These are phyloP conservation scores for Nemophila menziesii DNA, from an alignment of 257 asterid species.

Conservation along the genomic window DNA sequence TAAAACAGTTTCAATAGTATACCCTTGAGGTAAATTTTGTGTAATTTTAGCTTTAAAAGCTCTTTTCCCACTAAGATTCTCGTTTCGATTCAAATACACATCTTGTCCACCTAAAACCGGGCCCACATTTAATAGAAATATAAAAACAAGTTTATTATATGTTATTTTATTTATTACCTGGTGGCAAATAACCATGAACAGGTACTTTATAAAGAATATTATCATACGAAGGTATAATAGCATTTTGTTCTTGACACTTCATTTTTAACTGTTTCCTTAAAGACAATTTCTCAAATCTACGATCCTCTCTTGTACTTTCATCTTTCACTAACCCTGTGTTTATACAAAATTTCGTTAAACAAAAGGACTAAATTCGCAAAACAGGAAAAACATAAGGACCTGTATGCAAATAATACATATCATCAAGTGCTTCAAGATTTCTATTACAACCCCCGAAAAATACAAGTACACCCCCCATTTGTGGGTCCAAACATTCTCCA, in stretches of 20 bases:
- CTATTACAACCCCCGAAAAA: conserved; percentile 95
- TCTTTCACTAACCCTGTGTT: conserved; percentile 68
- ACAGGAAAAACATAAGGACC: conserved; percentile 30
- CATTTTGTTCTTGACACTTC: conserved; percentile 62
- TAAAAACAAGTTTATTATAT: too few relatives aligned
- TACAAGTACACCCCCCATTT: conserved; percentile 68
- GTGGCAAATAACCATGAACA: conserved; percentile 49
- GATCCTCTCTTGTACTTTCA: conserved; percentile 53
- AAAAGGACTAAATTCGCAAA: neutral
- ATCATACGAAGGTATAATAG: conserved; percentile 25
- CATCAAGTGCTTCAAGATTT: conserved; percentile 89
- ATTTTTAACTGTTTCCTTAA: conserved; percentile 82
- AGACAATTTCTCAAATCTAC: conserved; percentile 65
- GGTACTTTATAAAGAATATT: conserved; percentile 36
- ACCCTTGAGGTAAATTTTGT: conserved; percentile 51
- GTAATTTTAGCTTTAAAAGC: conserved; percentile 78
- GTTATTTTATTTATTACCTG: conserved; percentile 57
- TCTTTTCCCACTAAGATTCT: conserved; percentile 44
- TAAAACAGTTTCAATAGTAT: conserved; percentile 68
- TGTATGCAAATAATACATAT: conserved; percentile 77
- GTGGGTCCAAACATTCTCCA: conserved; percentile 82
- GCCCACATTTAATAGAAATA: conserved; percentile 7
- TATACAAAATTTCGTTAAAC: conserved; percentile 12
- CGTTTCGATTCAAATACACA: conserved; percentile 39
- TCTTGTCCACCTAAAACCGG: conserved; percentile 43